These are phyloP conservation scores for Auxenochlorella pyrenoidosa DNA, from an alignment of 139 green algal genomes.

Conservation along the genomic window DNA sequence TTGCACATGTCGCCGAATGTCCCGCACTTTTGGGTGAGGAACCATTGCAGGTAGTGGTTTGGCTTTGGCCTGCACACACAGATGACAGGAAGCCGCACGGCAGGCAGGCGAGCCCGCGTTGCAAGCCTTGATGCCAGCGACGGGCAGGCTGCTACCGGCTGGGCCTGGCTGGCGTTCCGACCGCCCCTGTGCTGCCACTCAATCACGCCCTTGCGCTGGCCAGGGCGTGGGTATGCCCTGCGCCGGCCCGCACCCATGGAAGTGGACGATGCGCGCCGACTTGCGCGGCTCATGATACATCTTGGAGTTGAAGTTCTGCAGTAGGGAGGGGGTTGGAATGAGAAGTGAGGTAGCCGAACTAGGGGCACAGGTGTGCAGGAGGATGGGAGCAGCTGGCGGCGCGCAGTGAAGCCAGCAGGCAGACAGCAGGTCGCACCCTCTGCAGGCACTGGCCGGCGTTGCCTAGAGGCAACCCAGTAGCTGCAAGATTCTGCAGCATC, in stretches of 20 bases:
- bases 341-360: no score
- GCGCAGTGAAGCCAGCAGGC: background rate
- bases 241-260: background rate
- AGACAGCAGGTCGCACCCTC: background rate
- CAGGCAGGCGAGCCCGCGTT: no score
- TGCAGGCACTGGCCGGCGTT: background rate
- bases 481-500: background rate
- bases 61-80: background rate
- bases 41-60: slow-evolving; percentile 8
- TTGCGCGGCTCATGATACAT: background rate
- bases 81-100: no score
- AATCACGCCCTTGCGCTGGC: background rate
- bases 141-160: no score
- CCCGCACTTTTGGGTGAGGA: background rate
- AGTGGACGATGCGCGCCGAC: slow-evolving; percentile 4
- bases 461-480: no score
- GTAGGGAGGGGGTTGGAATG: background rate
- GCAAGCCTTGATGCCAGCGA: no score
- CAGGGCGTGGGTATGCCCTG: no score
- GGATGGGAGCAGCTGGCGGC: no score
- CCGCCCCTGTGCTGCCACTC: background rate
- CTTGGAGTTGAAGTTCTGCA: slow-evolving; percentile 14
- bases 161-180: no score
- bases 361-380: background rate
- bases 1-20: slow-evolving; percentile 9